Conservation (phyloP, 2,329 filamentous ascomycete species). For the Xylariaceae sp. region DNA sequence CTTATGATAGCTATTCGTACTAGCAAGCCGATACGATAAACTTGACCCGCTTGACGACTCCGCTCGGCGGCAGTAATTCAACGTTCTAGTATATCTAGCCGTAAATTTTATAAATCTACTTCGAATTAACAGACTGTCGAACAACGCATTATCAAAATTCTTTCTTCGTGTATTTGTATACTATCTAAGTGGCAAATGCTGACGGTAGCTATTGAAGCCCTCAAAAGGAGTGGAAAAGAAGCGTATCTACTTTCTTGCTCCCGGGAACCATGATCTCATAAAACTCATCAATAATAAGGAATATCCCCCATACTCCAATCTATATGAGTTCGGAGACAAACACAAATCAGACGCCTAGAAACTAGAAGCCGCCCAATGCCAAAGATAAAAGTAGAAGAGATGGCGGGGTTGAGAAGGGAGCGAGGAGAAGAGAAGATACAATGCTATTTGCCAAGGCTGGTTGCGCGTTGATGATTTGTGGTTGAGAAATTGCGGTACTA, state of each 20-base stretch:
- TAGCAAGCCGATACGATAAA: conserved; percentile 13
- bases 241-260: neutral
- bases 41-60: no score
- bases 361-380: conserved; percentile 13
- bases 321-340: conserved; percentile 17
- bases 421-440: neutral
- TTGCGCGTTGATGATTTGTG: no score
- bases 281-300: no score
- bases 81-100: conserved; percentile 19
- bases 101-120: no score
- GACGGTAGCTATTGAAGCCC: neutral
- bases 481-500: no score
- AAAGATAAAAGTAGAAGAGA: neutral
- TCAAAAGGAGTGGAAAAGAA: no score
- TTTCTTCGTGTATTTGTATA: neutral
- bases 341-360: conserved; percentile 3
- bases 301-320: conserved; percentile 12
- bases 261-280: conserved; percentile 27
- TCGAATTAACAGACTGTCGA: no score
- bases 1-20: no score
- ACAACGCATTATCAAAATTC: no score
- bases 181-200: conserved; percentile 1
- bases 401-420: neutral
- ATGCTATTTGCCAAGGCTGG: no score
- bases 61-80: neutral